A percentile compares a stretch with the other conserved stretches of the same genome.
These are phyloP conservation scores for Candida methanosorbosa DNA, from an alignment of 805 yeast genomes.

Conservation along the genomic window DNA sequence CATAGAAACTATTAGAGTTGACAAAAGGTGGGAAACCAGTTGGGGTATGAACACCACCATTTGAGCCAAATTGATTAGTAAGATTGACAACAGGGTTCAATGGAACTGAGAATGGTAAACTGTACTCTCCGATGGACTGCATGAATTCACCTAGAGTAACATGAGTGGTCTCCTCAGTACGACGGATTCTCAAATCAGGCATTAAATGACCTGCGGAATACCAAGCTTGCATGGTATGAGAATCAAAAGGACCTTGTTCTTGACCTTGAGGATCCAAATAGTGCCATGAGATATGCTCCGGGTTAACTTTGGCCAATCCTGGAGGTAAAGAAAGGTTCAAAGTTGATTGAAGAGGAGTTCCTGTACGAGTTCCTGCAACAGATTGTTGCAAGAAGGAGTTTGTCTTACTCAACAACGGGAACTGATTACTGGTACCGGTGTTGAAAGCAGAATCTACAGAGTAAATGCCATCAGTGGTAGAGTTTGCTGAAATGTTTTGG, in stretches of 20 bases:
- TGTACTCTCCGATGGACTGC: conserved; percentile 34
- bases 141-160: conserved; percentile 47
- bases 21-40: too few relatives aligned
- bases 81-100: conserved; percentile 26
- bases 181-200: conserved; percentile 44
- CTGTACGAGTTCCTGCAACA: conserved; percentile 8
- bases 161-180: conserved; percentile 45
- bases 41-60: too few relatives aligned
- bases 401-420: too few relatives aligned
- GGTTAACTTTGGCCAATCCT: conserved; percentile 12
- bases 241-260: conserved; percentile 78
- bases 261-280: conserved; percentile 64
- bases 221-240: conserved; percentile 75
- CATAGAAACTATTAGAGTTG: too few relatives aligned
- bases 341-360: background rate
- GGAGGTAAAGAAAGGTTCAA: conserved; percentile 7
- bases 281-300: conserved; percentile 47
- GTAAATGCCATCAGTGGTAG: too few relatives aligned
- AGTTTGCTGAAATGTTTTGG: too few relatives aligned
- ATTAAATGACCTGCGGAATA: conserved; percentile 49
- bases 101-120: conserved; percentile 57
- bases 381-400: conserved; percentile 1
- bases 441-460: too few relatives aligned
- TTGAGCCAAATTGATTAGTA: too few relatives aligned
- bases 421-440: too few relatives aligned